Evolutionary conservation across 441 rosid genomes (phyloP).

Genomic region (Erysimum cheiri): DNA sequence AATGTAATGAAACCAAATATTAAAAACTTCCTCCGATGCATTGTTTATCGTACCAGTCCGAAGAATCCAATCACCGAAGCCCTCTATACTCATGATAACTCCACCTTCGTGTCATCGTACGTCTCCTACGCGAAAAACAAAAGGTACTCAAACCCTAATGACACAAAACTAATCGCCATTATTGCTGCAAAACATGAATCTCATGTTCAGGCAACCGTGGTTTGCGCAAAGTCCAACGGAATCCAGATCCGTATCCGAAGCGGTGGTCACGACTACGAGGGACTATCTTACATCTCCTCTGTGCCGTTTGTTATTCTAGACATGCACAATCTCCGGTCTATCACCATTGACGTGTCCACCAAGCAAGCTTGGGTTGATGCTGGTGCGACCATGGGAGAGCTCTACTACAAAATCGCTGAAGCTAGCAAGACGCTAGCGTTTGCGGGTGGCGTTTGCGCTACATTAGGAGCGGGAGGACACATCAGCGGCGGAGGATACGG

Average conservation of each 20-base stretch:
- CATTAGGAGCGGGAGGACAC: constrained; percentile 41
- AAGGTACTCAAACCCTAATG: constrained; percentile 29
- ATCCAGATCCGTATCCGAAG: constrained; percentile 45
- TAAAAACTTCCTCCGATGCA: constrained; percentile 34
- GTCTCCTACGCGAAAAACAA: constrained; percentile 31
- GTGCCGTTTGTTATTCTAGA: constrained; percentile 41
- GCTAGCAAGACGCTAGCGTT: constrained; percentile 36
- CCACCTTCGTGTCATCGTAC: constrained; percentile 37
- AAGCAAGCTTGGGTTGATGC: constrained; percentile 44
- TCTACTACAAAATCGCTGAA: constrained; percentile 38
- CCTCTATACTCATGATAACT: constrained; percentile 29
- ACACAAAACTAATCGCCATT: constrained; percentile 41
- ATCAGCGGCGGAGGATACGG: constrained; percentile 49
- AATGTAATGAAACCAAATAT: neutral
- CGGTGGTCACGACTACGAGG: constrained; percentile 49
- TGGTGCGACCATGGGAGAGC: constrained; percentile 44
- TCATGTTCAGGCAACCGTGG: constrained; percentile 42
- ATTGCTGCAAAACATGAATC: constrained; percentile 41
- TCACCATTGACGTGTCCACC: constrained; percentile 6
- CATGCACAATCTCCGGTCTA: constrained; percentile 28
- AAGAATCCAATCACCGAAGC: constrained; percentile 31
- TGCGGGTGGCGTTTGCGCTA: constrained; percentile 31
- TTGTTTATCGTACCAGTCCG: neutral
- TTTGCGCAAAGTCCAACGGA: constrained; percentile 35
- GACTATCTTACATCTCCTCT: constrained; percentile 34